These are phyloP conservation scores for Acer negundo DNA, from an alignment of 345 rosid species.

Conservation along the genomic window DNA sequence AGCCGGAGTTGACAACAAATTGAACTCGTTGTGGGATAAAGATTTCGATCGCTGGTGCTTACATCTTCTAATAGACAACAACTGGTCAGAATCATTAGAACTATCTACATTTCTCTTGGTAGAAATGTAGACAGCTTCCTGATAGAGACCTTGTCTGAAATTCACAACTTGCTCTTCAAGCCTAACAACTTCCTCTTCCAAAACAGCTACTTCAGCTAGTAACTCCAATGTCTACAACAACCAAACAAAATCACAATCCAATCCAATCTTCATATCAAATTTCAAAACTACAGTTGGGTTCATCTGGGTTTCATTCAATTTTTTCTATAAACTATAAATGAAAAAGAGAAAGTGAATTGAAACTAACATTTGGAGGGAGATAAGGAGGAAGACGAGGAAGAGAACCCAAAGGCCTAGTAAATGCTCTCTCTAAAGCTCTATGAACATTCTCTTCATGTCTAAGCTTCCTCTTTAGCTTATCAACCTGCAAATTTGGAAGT, in stretches of 20 bases:
- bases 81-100: conserved; percentile 46
- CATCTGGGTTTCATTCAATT: background rate
- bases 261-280: conserved; percentile 11
- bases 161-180: conserved; percentile 91
- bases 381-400: conserved; percentile 96
- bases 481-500: conserved; percentile 55
- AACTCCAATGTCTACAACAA: conserved; percentile 80
- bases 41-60: conserved; percentile 83
- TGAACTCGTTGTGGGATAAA: conserved; percentile 59
- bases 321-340: too few relatives aligned
- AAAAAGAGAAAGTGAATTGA: conserved; percentile 15
- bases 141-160: conserved; percentile 84
- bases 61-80: conserved; percentile 48
- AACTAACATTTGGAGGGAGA: conserved; percentile 82
- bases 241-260: conserved; percentile 19
- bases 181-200: conserved; percentile 95
- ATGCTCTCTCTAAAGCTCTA: conserved; percentile 94
- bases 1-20: conserved; percentile 36
- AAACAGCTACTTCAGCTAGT: conserved; percentile 96
- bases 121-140: conserved; percentile 75
- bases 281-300: background rate
- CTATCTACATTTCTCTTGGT: conserved; percentile 65
- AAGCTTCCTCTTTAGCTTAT: conserved; percentile 90
- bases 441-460: conserved; percentile 97
- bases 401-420: conserved; percentile 89